Conservation (phyloP, 306 rosid species). For the Vigna radiata region DNA sequence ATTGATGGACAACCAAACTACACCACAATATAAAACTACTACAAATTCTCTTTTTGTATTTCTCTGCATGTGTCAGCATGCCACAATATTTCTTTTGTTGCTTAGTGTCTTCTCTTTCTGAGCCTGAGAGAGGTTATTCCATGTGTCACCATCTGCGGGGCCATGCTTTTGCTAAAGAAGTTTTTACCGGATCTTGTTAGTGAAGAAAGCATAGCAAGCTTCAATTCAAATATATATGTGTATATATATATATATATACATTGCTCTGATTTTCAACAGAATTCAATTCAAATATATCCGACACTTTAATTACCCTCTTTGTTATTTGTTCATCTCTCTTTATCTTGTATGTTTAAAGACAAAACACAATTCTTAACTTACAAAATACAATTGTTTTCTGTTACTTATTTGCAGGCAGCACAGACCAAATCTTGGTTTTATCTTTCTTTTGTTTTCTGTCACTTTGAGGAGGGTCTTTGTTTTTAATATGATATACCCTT, state of each 20-base stretch:
- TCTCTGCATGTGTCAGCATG: conserved; percentile 33
- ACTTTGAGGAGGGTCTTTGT: background rate
- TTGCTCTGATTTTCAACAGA: conserved; percentile 33
- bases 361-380: conserved; percentile 29
- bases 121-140: conserved; percentile 42
- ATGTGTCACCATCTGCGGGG: conserved; percentile 55
- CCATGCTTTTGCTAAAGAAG: conserved; percentile 62
- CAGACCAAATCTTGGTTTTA: background rate
- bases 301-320: conserved; percentile 45
- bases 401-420: conserved; percentile 5
- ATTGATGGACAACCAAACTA: conserved; percentile 69
- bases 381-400: background rate
- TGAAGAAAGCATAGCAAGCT: conserved; percentile 85
- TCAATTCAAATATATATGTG: conserved; percentile 27
- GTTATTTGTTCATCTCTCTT: conserved; percentile 43
- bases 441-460: background rate
- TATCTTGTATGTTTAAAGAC: conserved; percentile 41
- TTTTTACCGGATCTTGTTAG: conserved; percentile 65
- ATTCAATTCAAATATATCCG: conserved; percentile 36
- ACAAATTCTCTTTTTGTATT: conserved; percentile 33
- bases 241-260: background rate
- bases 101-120: conserved; percentile 1
- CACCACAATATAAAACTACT: conserved; percentile 39
- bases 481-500: background rate
- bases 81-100: conserved; percentile 33